Evolutionary conservation across 768 basidiomycete species (phyloP).

Genomic region (Hysterangium stoloniferum): DNA sequence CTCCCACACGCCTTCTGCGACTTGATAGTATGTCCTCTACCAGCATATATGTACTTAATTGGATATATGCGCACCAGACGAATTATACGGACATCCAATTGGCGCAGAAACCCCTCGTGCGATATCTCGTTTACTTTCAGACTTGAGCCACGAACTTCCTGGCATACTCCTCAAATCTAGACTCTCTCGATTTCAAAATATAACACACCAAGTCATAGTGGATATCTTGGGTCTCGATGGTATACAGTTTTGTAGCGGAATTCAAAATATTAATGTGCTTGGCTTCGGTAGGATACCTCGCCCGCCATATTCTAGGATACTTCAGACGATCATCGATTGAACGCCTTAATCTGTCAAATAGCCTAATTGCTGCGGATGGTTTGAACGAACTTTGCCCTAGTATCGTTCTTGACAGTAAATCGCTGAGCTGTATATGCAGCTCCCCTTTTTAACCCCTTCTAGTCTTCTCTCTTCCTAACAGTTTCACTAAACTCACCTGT

Average conservation of each 20-base stretch:
- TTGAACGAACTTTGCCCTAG: not conserved
- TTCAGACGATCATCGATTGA: not conserved
- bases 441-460: not conserved
- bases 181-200: slow-evolving; percentile 23
- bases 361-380: not conserved
- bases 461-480: slow-evolving; percentile 46
- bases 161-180: slow-evolving; percentile 41
- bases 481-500: slow-evolving; percentile 42
- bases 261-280: no score
- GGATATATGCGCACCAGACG: slow-evolving; percentile 25
- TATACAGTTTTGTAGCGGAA: no score
- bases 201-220: slow-evolving; percentile 37
- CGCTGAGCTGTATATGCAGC: not conserved
- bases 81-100: slow-evolving; percentile 33
- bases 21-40: no score
- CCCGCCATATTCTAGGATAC: slow-evolving; percentile 1
- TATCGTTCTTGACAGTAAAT: slow-evolving; percentile 2
- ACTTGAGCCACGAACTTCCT: slow-evolving; percentile 36
- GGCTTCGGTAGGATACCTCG: slow-evolving; percentile 2
- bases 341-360: not conserved
- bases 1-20: no score
- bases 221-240: slow-evolving; percentile 18
- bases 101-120: slow-evolving; percentile 35
- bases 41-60: no score
- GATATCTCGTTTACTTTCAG: slow-evolving; percentile 28